A percentile compares a stretch with the other conserved stretches of the same genome.
These are phyloP conservation scores for Discostella pseudostelligera DNA, from an alignment of 108 stramenopile genomes.

Conservation along the genomic window DNA sequence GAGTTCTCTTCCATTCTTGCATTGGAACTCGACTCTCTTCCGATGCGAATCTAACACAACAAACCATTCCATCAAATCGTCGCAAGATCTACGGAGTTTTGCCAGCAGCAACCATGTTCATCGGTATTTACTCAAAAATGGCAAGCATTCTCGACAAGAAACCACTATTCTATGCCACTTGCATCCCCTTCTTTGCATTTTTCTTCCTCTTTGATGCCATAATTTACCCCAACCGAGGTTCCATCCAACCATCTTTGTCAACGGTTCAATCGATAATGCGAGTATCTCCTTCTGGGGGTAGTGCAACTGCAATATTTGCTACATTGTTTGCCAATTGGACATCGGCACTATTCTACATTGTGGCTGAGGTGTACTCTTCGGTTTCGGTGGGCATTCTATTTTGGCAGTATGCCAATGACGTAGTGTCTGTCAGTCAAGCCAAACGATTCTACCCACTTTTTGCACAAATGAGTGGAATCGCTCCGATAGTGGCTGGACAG, in stretches of 20 bases:
- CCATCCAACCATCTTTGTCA: constrained; percentile 79
- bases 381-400: constrained; percentile 96
- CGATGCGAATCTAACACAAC: no score
- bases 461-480: constrained; percentile 93
- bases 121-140: constrained; percentile 89
- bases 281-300: constrained; percentile 36
- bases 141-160: constrained; percentile 78
- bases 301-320: constrained; percentile 73
- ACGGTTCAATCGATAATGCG: constrained; percentile 52
- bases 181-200: constrained; percentile 92
- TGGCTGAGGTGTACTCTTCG: constrained; percentile 92
- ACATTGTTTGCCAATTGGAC: constrained; percentile 92
- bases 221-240: constrained; percentile 81
- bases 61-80: no score
- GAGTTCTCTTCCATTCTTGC: constrained; percentile 13
- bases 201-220: constrained; percentile 84
- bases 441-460: constrained; percentile 95
- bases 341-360: constrained; percentile 88
- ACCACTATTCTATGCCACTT: constrained; percentile 86
- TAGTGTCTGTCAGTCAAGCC: constrained; percentile 88
- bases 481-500: constrained; percentile 88
- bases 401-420: constrained; percentile 98
- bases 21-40: no score
- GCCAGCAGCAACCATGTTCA: constrained; percentile 79
- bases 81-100: constrained; percentile 87